phyloP scores from a whole-genome alignment of 345 rosid genomes.

The Aquilaria sinensis region DNA sequence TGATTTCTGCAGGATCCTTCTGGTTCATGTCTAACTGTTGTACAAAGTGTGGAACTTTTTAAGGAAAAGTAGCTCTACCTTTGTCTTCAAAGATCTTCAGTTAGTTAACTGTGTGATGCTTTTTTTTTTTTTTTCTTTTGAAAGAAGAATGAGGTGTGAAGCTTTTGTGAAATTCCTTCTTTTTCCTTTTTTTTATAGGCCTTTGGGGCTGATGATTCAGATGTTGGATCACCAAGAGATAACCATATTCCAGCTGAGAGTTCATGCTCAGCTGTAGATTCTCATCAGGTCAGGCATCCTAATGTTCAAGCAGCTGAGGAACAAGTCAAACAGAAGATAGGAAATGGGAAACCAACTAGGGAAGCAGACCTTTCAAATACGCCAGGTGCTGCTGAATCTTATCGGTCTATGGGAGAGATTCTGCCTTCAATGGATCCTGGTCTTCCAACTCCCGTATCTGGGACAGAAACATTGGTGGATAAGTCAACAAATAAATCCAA shows the following conservation, averaged over 20 bases:
- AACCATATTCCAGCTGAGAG: slow-evolving; percentile 35
- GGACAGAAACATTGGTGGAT: slow-evolving; percentile 54
- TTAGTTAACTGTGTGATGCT: not conserved
- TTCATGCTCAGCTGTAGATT: slow-evolving; percentile 34
- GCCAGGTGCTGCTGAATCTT: slow-evolving; percentile 59
- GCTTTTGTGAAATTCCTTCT: slow-evolving; percentile 5
- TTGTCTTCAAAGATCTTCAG: not conserved
- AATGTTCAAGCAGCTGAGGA: slow-evolving; percentile 41
- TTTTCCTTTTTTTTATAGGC: slow-evolving; percentile 43
- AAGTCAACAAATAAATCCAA: slow-evolving; percentile 54
- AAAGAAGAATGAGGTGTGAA: not conserved
- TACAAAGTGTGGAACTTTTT: not conserved
- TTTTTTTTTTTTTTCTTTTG: slow-evolving; percentile 13
- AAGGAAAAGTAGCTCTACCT: not conserved
- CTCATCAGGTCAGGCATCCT: slow-evolving; percentile 36
- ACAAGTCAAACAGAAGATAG: slow-evolving; percentile 45
- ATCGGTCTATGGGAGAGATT: slow-evolving; percentile 67
- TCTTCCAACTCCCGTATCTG: slow-evolving; percentile 44
- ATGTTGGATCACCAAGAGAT: slow-evolving; percentile 58
- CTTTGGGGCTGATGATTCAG: slow-evolving; percentile 82
- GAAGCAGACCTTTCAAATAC: slow-evolving; percentile 39
- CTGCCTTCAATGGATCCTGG: slow-evolving; percentile 56
- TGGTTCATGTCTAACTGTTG: too few species aligned
- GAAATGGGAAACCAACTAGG: slow-evolving; percentile 39
- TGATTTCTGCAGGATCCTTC: too few species aligned